Evolutionary conservation across 139 green algal genomes (phyloP), one percentile per base, ranked within the genome.

Genomic region (Yamagishiella unicocca): DNA sequence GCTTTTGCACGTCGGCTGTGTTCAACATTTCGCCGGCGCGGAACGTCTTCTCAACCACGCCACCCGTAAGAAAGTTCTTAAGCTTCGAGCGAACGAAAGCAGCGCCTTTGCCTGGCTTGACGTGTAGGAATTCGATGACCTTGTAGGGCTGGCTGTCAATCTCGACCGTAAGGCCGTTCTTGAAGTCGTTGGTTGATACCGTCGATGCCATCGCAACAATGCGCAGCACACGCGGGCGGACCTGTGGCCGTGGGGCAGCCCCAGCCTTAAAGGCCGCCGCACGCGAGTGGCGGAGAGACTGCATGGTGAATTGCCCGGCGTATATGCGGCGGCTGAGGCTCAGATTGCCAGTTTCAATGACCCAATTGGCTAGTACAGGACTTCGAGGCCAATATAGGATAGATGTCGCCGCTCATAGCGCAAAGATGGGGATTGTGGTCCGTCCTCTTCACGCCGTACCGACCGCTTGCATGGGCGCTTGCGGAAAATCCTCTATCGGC

Each of bases 21-120:
- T 87, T 90, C 24, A 99, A 88, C n/a, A 73, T 92, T 92, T 99
- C 98, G 2, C 98, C 98, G 38, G 96, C 97, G 8, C 98, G 92
- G 92, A 99, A 99, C 0, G 98, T 99, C 89, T 97, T 96, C 76
- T 99, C 98, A 0, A 98, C 91, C 8, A 94, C 96, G 87, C 95
- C 97, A 9, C 93, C 93, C 1, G 96, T 99, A 45, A 99, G 89
- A 88, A 96, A 98, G 93, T 99, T 99, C 85, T 97, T 98, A 0
- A 99, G 92, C 95, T 99, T 99, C 35, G 96, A 95, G 54, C 98
- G 95, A 71, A 99, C 97, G 90, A 99, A 99, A 4, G 98, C 97
- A 14, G 96, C 91, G 19, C 98, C 98, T 89, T 99, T 99, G 61
- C 98, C 98, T 45, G 98, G 98, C 95, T 99, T 99, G 2, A 99